phyloP scores from a whole-genome alignment of 202 grass and related monocot genomes.

The Schoenoplectus triqueter region DNA sequence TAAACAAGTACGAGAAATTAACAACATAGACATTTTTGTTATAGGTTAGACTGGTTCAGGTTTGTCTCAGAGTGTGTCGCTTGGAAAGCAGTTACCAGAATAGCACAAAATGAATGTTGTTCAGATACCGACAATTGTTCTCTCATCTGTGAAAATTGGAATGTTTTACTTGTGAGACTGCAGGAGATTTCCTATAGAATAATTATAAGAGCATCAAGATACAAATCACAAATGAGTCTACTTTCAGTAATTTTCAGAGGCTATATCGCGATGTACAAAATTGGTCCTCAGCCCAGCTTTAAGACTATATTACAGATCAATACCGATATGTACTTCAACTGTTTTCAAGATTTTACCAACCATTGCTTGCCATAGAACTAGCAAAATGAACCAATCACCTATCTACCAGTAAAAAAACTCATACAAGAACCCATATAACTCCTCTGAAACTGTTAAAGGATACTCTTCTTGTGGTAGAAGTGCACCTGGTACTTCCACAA shows the following conservation, averaged over 20 bases:
- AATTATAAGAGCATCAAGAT: not conserved
- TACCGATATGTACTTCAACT: not conserved
- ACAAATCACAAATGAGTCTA: not conserved
- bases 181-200: not conserved
- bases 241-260: not conserved
- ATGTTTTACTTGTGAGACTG: not conserved
- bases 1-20: not conserved
- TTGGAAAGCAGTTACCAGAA: constrained; percentile 16
- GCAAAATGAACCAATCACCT: constrained; percentile 27
- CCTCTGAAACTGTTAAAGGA: constrained; percentile 64
- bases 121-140: not conserved
- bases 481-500: constrained; percentile 79
- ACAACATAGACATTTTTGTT: not conserved
- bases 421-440: constrained; percentile 71
- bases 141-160: not conserved
- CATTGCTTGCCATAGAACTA: not conserved
- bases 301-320: constrained; percentile 27
- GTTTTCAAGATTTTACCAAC: constrained; percentile 18
- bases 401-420: constrained; percentile 38
- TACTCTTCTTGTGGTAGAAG: constrained; percentile 97
- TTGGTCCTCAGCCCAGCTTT: not conserved
- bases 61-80: not conserved
- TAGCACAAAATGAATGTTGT: not conserved
- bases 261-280: not conserved
- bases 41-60: not conserved